Base-by-base conservation (phyloP, 768 basidiomycete genomes). In the Podaxis mareebaensis region DNA sequence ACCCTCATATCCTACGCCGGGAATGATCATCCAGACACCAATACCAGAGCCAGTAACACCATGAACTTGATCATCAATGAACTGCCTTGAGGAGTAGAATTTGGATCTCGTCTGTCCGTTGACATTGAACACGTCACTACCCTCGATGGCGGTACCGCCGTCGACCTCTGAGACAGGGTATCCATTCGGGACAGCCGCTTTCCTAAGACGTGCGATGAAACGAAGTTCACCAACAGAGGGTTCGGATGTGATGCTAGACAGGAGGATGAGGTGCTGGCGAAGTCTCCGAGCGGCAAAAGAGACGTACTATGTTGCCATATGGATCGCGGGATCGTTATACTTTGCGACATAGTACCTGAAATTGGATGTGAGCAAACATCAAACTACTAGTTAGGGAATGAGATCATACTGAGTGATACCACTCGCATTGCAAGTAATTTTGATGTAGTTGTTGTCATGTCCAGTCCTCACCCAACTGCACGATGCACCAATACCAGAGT, bases 301-400 rank as follows among this genome's bases (percentile, higher is more conserved):
- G 12, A 65, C 72, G n/a, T 65, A 77, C 75, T 72, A 76, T 13
- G 76, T 76, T 2, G 72, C 75, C 77, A 78, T 78, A 54, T 78
- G 77, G 38, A 78, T 73, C 13, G 77, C 75, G 8, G 77, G 74
- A 49, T 73, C 73, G 26, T 73, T 76, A 65, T 76, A 74, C 10
- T 68, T 68, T 7, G 73, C 75, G 24, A 77, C 72, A 58, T 76
- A 78, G 66, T 74, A 75, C 44, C 73, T 75, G 4, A 48, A 60
- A 20, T 24, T 4, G 39, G 8, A 28, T 51, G 39, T 33, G 33
- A 24, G 24, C 13, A 51, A 26, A 17, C 33, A 53, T 17, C 6
- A 17, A 44, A 22, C n/a, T 30, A n/a, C 36, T 2, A 5, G 26
- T 36, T 44, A 30, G 3, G 40, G 20, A 51, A 7, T 44, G 33